These are phyloP conservation scores for Coemansia asiatica DNA, from an alignment of 192 early-diverging fungal species.

Conservation along the genomic window DNA sequence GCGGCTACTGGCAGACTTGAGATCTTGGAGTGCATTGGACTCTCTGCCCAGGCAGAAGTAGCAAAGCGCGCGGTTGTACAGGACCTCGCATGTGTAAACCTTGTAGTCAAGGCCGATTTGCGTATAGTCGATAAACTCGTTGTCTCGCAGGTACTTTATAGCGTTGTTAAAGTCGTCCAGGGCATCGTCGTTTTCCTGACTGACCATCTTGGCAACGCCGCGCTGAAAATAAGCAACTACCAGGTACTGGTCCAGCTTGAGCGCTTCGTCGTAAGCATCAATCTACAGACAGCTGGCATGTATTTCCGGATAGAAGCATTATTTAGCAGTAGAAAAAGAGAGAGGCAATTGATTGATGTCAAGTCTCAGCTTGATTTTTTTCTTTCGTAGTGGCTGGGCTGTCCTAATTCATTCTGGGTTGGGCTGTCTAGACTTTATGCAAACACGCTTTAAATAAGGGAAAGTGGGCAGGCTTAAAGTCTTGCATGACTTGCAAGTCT, in stretches of 20 bases:
- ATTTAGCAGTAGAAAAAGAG: neutral
- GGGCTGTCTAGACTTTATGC: too few relatives aligned
- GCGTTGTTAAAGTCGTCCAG: conserved; percentile 80
- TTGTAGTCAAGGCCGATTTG: conserved; percentile 92
- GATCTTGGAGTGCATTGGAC: conserved; percentile 68
- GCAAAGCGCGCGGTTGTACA: conserved; percentile 89
- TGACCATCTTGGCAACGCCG: conserved; percentile 79
- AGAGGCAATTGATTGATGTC: too few relatives aligned
- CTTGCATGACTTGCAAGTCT: too few relatives aligned
- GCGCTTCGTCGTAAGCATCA: conserved; percentile 68
- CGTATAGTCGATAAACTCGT: conserved; percentile 89
- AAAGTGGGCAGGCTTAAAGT: too few relatives aligned
- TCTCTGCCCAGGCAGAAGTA: conserved; percentile 73
- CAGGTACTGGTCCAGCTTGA: conserved; percentile 81
- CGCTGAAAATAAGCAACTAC: conserved; percentile 92
- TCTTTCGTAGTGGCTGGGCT: neutral
- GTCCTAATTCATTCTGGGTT: too few relatives aligned
- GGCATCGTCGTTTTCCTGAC: conserved; percentile 68
- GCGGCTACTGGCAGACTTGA: conserved; percentile 52
- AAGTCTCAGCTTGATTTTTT: neutral
- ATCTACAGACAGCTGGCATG: conserved; percentile 61
- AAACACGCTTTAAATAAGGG: too few relatives aligned
- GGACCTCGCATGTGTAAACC: conserved; percentile 83
- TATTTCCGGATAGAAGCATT: neutral
- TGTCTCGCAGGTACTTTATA: conserved; percentile 75